Evolutionary conservation across 148 eudicot species (phyloP), one percentile per base, ranked within the genome.

Genomic region (Rhododendron ovatum): DNA sequence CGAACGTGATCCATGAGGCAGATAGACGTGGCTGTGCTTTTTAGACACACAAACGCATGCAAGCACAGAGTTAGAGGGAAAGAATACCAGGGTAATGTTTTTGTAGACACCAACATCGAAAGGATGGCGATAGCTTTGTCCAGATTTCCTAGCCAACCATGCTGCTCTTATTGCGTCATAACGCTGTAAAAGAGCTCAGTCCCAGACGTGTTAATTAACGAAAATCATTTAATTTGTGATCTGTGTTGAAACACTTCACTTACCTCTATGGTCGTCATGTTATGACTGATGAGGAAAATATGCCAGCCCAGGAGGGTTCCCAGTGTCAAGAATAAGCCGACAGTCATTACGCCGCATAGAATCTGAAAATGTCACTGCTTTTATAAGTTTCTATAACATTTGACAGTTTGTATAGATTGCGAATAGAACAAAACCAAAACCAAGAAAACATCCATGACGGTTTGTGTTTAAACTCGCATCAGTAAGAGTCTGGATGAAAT

Each of bases 261-360:
- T 90, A 94, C 96, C 93, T 94, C 96, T 85, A 94, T 94, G 59
- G 96, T 92, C 33, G 95, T 92, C 95, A 91, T 87, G 85, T 94
- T 94, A 82, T 86, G 94, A 65, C 86, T 77, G 50, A 90, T 80
- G 65, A 94, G 95, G 86, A 91, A 94, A 86, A 92, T 71, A 88
- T 92, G 92, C 95, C 96, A 94, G 71, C 91, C 88, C 82, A 94
- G 86, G 79, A 94, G 90, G 80, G 91, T 90, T 75, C 89, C 89
- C 53, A 94, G 85, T 37, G 89, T 88, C 65, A 91, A 78, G 87
- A 86, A 84, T 86, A 94, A 87, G 88, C 89, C 88, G 76, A 88
- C 43, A 86, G 86, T 83, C 82, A 86, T 45, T 8, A 83, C 26
- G 74, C 92, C 92, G 30, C 80, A 88, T 47, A 84, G 37, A 86